phyloP scores from a whole-genome alignment of 768 basidiomycete species.

The Suillus brevipes region DNA sequence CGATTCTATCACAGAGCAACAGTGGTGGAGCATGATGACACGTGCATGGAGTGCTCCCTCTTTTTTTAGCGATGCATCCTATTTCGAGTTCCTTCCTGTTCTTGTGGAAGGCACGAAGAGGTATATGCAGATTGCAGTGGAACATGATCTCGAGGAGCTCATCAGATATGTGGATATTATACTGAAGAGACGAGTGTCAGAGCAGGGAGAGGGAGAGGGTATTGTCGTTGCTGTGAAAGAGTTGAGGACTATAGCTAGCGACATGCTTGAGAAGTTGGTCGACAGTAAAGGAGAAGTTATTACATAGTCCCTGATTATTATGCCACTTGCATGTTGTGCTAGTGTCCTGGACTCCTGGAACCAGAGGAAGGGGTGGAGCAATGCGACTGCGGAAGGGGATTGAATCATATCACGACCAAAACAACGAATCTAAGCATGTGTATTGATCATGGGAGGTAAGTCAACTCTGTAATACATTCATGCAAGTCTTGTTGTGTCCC shows the following conservation, averaged over 20 bases:
- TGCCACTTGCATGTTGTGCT: not conserved
- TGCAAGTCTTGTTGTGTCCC: constrained; percentile 45
- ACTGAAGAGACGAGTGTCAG: not conserved
- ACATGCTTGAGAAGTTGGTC: not conserved
- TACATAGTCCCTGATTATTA: not conserved
- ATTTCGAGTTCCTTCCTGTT: not conserved
- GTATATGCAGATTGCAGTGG: not conserved
- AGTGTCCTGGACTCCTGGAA: too few relatives aligned
- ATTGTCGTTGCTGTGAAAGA: not conserved
- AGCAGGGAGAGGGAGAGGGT: not conserved
- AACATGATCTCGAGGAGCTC: not conserved
- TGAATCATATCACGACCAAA: too few relatives aligned
- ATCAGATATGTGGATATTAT: not conserved
- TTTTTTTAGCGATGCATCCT: not conserved
- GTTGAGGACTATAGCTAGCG: not conserved
- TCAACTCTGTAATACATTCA: not conserved
- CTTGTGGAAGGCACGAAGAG: not conserved
- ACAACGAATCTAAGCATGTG: not conserved
- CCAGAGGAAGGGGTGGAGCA: not conserved
- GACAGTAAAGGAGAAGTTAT: not conserved
- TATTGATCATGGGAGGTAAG: not conserved
- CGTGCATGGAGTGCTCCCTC: fast-evolving
- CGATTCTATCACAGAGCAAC: not conserved
- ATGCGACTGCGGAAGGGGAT: not conserved
- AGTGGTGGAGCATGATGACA: not conserved